phyloP scores from a whole-genome alignment of 345 rosid species.

The Eutrema yunnanense region DNA sequence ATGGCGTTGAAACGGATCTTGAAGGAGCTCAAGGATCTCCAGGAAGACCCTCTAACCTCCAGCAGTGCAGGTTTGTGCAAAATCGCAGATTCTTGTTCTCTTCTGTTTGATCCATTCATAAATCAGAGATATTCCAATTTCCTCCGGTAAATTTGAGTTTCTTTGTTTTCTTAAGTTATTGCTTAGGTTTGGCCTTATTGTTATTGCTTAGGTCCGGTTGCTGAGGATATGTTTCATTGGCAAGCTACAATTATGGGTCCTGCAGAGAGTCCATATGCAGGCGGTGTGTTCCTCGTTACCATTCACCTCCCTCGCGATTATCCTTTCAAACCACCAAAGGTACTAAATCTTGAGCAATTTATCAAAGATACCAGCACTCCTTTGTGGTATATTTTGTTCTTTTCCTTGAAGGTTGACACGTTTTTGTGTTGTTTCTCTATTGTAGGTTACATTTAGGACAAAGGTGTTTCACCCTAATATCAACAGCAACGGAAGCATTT shows the following conservation, averaged over 20 bases:
- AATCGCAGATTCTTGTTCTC: background rate
- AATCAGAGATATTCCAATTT: background rate
- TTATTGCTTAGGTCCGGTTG: constrained; percentile 9
- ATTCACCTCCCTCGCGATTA: constrained; percentile 51
- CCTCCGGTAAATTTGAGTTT: background rate
- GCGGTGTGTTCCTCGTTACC: constrained; percentile 26
- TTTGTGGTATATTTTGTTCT: background rate
- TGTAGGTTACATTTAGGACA: constrained; percentile 21
- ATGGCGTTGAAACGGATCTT: constrained; percentile 61
- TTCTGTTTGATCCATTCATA: background rate
- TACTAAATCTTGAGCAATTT: background rate
- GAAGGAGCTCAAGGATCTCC: constrained; percentile 62
- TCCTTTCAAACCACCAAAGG: constrained; percentile 28
- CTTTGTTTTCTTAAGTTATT: no score
- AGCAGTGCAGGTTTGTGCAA: constrained; percentile 48
- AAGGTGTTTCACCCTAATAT: constrained; percentile 23
- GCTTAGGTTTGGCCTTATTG: no score
- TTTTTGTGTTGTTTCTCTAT: background rate
- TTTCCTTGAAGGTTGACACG: background rate
- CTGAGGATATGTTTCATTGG: constrained; percentile 26
- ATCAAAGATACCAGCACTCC: background rate
- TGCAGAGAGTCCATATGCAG: constrained; percentile 17
- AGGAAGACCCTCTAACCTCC: constrained; percentile 59
- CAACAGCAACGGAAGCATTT: constrained; percentile 26
- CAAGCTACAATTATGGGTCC: constrained; percentile 22